Conservation (phyloP, 176 grass and related monocot genomes). For the Cenchrus americanus region DNA sequence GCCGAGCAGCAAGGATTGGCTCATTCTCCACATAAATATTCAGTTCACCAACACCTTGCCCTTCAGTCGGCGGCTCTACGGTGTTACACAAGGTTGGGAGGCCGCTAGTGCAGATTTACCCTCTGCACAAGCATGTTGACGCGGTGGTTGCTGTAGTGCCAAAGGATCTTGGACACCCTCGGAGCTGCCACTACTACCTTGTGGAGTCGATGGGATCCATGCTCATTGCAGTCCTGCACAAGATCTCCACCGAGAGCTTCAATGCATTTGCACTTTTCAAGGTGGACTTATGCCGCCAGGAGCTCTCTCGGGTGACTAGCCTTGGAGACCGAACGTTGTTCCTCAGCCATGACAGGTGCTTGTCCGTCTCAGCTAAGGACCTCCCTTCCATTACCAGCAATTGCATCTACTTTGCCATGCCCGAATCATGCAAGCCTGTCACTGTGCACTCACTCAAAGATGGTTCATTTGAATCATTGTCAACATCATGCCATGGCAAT, state of each 20-base stretch:
- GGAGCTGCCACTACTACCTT: conserved; percentile 13
- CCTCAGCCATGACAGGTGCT: conserved; percentile 12
- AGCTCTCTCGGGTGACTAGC: neutral
- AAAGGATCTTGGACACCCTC: neutral
- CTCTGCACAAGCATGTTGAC: neutral
- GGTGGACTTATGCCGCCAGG: neutral
- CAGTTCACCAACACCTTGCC: conserved; percentile 29
- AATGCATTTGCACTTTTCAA: neutral
- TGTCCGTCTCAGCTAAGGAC: conserved; percentile 6
- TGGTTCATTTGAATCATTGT: neutral
- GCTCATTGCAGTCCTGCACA: neutral
- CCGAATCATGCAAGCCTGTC: neutral
- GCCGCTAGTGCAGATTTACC: conserved; percentile 9
- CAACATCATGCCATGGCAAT: neutral
- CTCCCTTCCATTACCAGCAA: conserved; percentile 13
- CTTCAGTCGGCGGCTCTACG: conserved; percentile 21
- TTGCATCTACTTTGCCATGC: neutral
- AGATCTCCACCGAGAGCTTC: no score
- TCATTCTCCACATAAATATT: neutral
- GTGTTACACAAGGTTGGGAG: neutral
- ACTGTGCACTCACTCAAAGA: neutral
- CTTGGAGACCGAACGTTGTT: conserved; percentile 29
- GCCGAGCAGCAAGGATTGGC: conserved; percentile 2
- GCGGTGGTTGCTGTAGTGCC: conserved; percentile 7
- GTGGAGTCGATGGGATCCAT: conserved; percentile 27